Evolutionary conservation across 2,329 filamentous ascomycete species (phyloP), one percentile per base, ranked within the genome.

Genomic region (Diplodia intermedia): DNA sequence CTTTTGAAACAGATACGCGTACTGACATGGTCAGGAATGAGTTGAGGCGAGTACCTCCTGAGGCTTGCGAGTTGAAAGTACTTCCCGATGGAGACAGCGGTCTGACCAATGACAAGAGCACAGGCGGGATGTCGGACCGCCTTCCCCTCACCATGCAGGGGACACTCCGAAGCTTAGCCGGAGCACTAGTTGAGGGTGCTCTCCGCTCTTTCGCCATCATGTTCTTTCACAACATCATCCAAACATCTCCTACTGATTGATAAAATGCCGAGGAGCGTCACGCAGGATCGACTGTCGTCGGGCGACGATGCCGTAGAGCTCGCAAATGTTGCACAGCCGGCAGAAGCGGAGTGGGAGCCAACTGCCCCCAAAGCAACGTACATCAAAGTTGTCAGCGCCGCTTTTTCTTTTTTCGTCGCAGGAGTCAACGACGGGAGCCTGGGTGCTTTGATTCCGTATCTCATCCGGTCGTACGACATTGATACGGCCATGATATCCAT

Each of bases 381-480:
- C 36, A 15, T 86, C 43, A 88, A 87, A 73, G 76, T 90, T 2
- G 66, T 84, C 47, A 85, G 85, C 53, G 83, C 85, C 2, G 85
- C 84, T 0, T 85, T 89, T 70, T 88, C 86, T 0, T 90, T 90
- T 78, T 89, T 90, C 72, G 86, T 88, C 36, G 87, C 88, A 0
- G 88, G 89, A 0, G 81, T 86, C 57, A 90, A 89, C 68, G 89
- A 90, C 73, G 88, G 88, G 38, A 88, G 85, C 69, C 79, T 90
- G 0, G 89, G 89, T 2, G 83, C 88, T 1, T 71, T 91, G 15
- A 84, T 90, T 1, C 89, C 88, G 0, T 89, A 90, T 72, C 82
- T 90, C 11, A 82, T 90, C 4, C 80, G 82, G 5, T 82, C 84
- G 3, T 89, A 89, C 72, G 70, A 79, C 5, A 83, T 89, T 55